phyloP scores from a whole-genome alignment of 2,329 filamentous ascomycete genomes.

The Cylindrodendrum hubeiense region DNA sequence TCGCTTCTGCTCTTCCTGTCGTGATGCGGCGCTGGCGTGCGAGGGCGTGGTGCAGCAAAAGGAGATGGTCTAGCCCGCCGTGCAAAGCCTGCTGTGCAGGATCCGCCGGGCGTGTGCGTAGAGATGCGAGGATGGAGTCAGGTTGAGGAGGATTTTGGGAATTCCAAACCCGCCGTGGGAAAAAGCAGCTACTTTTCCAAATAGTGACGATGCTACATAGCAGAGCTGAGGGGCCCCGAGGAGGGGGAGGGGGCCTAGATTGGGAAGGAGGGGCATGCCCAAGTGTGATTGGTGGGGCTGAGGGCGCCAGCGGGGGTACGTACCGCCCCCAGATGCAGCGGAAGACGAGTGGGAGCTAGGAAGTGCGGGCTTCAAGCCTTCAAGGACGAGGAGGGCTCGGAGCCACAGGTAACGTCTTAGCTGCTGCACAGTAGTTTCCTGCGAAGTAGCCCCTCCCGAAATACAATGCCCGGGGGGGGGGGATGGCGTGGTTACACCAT shows the following conservation, averaged over 20 bases:
- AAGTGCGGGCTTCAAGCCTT: background rate
- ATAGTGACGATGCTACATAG: background rate
- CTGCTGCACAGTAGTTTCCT: background rate
- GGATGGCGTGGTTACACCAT: conserved; percentile 18
- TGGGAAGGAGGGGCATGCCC: conserved; percentile 8
- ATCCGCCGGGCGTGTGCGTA: background rate
- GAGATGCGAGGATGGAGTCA: background rate
- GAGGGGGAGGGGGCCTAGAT: conserved; percentile 3
- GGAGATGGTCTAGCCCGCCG: background rate
- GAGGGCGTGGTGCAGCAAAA: background rate
- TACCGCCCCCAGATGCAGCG: background rate
- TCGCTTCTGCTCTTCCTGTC: background rate
- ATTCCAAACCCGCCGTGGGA: background rate
- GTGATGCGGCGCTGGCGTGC: background rate
- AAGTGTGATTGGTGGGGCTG: background rate
- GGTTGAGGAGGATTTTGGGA: conserved; percentile 2
- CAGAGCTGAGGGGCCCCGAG: background rate
- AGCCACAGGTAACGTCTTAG: background rate
- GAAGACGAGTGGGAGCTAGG: background rate
- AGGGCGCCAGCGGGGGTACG: background rate
- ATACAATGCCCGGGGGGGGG: background rate
- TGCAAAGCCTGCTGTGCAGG: too few species aligned
- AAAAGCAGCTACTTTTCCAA: background rate
- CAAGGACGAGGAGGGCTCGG: background rate
- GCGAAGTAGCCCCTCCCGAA: background rate